phyloP scores from a whole-genome alignment of 2,329 filamentous ascomycete genomes.

The Lasiodiplodia gonubiensis region DNA sequence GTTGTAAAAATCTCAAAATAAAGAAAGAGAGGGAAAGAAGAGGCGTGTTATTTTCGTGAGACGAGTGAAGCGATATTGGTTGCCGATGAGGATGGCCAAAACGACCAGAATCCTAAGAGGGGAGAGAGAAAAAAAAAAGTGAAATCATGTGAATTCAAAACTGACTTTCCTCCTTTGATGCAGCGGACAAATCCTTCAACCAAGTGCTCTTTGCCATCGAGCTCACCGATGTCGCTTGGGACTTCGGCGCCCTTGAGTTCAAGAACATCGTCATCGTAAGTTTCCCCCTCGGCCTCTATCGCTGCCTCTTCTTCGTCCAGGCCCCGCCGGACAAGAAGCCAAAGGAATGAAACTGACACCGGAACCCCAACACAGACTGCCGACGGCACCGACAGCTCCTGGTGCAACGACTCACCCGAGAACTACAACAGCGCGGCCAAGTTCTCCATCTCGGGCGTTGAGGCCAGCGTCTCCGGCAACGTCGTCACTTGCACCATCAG shows the following conservation, averaged over 20 bases:
- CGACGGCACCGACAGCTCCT: slow-evolving; percentile 32
- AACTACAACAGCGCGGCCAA: slow-evolving; percentile 48
- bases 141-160: background rate
- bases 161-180: background rate
- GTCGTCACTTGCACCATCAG: slow-evolving; percentile 33
- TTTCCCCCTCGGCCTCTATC: background rate
- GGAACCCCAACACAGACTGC: slow-evolving; percentile 28
- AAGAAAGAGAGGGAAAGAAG: background rate
- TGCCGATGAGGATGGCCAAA: background rate
- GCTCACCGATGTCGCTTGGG: slow-evolving; percentile 46
- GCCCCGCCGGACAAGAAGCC: background rate
- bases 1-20: background rate
- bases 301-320: background rate
- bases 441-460: slow-evolving; percentile 45
- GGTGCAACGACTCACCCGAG: slow-evolving; percentile 40
- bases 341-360: slow-evolving; percentile 22
- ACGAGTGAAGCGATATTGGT: no score
- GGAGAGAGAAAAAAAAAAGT: background rate
- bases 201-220: slow-evolving; percentile 52
- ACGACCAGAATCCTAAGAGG: no score
- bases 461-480: slow-evolving; percentile 40
- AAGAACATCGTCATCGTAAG: slow-evolving; percentile 38
- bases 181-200: slow-evolving; percentile 48
- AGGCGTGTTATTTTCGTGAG: no score
- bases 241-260: slow-evolving; percentile 49